Conservation (phyloP, 2,329 filamentous ascomycete genomes). For the Sarocladium brachiariae region DNA sequence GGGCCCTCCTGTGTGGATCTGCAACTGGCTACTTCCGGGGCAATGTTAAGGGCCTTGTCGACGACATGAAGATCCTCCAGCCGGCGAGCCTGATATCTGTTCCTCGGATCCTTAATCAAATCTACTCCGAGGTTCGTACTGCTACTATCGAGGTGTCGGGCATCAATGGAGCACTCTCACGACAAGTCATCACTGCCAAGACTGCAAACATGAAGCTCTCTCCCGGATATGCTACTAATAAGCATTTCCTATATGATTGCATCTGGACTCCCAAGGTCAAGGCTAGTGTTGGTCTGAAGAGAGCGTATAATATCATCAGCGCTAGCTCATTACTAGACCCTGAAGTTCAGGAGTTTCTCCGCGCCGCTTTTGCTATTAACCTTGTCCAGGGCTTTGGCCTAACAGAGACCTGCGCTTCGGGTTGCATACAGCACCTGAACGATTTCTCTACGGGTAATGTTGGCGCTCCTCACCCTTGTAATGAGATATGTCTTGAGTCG, state of each 20-base stretch:
- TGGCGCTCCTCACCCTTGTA: conserved; percentile 59
- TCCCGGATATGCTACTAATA: conserved; percentile 68
- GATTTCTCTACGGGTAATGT: conserved; percentile 79
- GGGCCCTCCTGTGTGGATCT: conserved; percentile 62
- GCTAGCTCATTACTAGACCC: conserved; percentile 90
- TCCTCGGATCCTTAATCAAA: conserved; percentile 84
- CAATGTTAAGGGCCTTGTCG: conserved; percentile 76
- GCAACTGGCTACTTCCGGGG: conserved; percentile 91
- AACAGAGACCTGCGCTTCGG: conserved; percentile 84
- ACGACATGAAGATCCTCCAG: conserved; percentile 81
- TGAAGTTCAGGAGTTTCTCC: conserved; percentile 79
- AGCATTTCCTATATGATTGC: conserved; percentile 70
- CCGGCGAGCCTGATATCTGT: conserved; percentile 84
- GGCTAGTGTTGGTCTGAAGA: conserved; percentile 74
- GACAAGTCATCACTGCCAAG: conserved; percentile 74
- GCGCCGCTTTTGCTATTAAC: conserved; percentile 70
- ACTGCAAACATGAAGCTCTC: conserved; percentile 68
- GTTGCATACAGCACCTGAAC: conserved; percentile 58
- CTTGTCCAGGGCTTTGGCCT: conserved; percentile 88
- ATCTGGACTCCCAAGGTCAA: conserved; percentile 88
- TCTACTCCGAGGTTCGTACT: conserved; percentile 74
- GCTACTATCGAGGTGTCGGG: conserved; percentile 74
- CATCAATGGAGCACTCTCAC: conserved; percentile 72
- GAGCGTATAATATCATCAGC: conserved; percentile 66
- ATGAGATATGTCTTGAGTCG: conserved; percentile 75